Evolutionary conservation across 2,329 filamentous ascomycete genomes (phyloP).

Genomic region (Colletotrichum tropicale): DNA sequence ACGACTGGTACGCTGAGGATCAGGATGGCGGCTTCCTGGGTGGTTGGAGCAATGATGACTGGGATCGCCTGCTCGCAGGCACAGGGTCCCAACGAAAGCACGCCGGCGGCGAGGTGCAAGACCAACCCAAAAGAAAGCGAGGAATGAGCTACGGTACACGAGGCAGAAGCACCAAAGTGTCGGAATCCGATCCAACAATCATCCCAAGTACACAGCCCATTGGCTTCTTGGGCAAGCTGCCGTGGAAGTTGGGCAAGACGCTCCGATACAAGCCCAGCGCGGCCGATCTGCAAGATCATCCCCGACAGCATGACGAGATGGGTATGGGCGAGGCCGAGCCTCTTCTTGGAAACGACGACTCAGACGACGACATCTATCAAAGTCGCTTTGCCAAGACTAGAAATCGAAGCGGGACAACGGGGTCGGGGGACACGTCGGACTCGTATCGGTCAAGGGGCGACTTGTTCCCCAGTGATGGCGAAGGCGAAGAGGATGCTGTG

Average conservation of each 20-base stretch:
- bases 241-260: conserved; percentile 83
- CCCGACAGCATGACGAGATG: conserved; percentile 55
- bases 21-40: conserved; percentile 60
- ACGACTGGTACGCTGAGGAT: conserved; percentile 84
- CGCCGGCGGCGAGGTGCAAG: conserved; percentile 44
- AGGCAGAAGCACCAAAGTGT: conserved; percentile 40
- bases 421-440: conserved; percentile 81
- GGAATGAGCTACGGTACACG: conserved; percentile 91
- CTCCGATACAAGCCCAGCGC: conserved; percentile 89
- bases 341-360: conserved; percentile 55
- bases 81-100: conserved; percentile 55
- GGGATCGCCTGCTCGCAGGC: conserved; percentile 81
- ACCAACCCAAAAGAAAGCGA: conserved; percentile 74
- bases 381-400: conserved; percentile 45
- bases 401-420: conserved; percentile 78
- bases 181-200: conserved; percentile 81
- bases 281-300: conserved; percentile 88
- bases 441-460: conserved; percentile 89
- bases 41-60: conserved; percentile 81
- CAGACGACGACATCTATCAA: conserved; percentile 30
- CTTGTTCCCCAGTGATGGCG: conserved; percentile 84
- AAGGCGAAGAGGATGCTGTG: conserved; percentile 91
- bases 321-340: conserved; percentile 68
- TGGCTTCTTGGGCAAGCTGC: conserved; percentile 82
- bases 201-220: conserved; percentile 86